Base-by-base conservation (phyloP, 768 basidiomycete species). In the Naganishia onofrii region DNA sequence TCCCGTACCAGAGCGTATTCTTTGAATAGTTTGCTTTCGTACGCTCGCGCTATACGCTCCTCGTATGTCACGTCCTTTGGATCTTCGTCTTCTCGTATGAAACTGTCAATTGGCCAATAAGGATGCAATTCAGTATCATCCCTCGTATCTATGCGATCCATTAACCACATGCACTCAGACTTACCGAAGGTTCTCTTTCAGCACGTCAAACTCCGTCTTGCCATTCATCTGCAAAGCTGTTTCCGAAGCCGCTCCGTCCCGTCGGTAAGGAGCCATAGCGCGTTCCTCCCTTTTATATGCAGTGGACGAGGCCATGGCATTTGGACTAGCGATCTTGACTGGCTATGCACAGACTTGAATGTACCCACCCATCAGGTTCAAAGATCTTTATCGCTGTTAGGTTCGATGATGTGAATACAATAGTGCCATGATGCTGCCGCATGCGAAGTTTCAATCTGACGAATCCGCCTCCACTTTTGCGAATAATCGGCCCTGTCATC, bases 11-110 rank as follows among this genome's bases (percentile, higher is more conserved):
- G 70, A 0, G 81, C 81, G 68, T 76, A 98, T 80, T 98, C 94
- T 72, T 92, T 89, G 79, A 92, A 96, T 3, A 98, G 86, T 73
- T 82, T 90, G 15, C 85, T 83, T 75, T 98, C 94, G 83, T 94
- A 97, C 75, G 93, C 94, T 71, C 85, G 84, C 0, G 95, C 94
- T 31, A 98, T 84, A 71, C 87, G 84, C 56, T 94, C 91, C 76
- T 94, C 88, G 91, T 93, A 98, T 0, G 87, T 83, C 8, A 80
- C 76, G 1, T 81, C 75, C 15, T 78, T 66, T 55, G 80, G 80
- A 46, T 85, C 82, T 54, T 85, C 84, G 55, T 79, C 80, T 29
- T 89, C 88, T 29, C 91, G 85, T 2, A 95, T 85, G 76, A 94
- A 93, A 76, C 91, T 92, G 73, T n/a, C 26, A 57, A 21, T n/a